Evolutionary conservation across 2,329 filamentous ascomycete genomes (phyloP), one percentile per base, ranked within the genome.

Genomic region (Colletotrichum sp.): DNA sequence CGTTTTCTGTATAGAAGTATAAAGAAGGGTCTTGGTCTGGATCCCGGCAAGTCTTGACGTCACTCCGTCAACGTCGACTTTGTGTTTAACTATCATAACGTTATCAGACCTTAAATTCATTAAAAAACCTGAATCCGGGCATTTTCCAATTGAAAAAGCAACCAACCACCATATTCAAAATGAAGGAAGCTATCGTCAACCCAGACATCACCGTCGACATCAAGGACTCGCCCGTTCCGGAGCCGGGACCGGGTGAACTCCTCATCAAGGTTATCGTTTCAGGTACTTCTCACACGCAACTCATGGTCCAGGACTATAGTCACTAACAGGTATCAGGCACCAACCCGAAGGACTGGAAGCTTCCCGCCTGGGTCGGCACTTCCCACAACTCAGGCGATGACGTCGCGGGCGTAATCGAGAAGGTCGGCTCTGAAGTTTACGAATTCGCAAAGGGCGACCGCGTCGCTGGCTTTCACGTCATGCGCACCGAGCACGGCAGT

Each of bases 391-490:
- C n/a, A 0, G 79, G 80, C 52, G 80, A 82, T n/a, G 81, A 82
- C 59, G 71, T 81, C 22, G 78, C 80, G 10, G 81, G 81, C 59
- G 69, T 75, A 10, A 74, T 81, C 34, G 74, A 79, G 16, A 52
- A 66, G 13, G 73, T 80, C 18, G 81, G 80, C 9, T 59, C 66
- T 4, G 75, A 74, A 8, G 76, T 81, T 8, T 71, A 72, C 34
- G 76, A 77, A 39, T 72, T 78, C 66, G 55, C 24, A 12, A 66
- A 78, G 9, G 88, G 88, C 18, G 88, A 89, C 73, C 84, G 88
- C 34, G 88, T 90, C 28, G 86, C 85, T 1, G 87, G 86, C 1
- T 89, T 88, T 68, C 88, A 89, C 71, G 84, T 90, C 77, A 92
- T 93, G 87, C 78, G 82, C 59, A 83, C 84, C 1, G 84, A 87